Evolutionary conservation across 208 protist species (phyloP).

Genomic region (Herpetomonas tarakana): DNA sequence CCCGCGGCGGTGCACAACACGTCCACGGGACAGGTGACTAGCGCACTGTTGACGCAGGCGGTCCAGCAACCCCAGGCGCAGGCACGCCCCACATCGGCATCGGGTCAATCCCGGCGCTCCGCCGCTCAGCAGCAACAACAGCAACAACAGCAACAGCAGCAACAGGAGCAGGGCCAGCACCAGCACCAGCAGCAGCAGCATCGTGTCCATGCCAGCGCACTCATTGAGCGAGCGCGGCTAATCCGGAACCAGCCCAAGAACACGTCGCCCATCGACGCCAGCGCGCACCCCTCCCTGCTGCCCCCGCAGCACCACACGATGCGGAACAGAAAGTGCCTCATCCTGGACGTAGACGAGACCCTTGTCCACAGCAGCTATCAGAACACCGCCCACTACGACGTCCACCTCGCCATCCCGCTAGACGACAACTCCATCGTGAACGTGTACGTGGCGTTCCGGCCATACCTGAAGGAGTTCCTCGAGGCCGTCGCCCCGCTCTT

Average conservation of each 20-base stretch:
- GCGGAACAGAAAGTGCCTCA: conserved; percentile 67
- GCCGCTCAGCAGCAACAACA: conserved; percentile 9
- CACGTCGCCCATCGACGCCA: conserved; percentile 68
- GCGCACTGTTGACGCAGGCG: background rate
- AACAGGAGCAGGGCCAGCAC: background rate
- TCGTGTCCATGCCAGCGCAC: conserved; percentile 36
- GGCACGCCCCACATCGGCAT: background rate
- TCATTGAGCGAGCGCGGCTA: conserved; percentile 43
- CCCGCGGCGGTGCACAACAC: background rate
- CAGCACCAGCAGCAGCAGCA: conserved; percentile 14
- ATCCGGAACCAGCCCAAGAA: conserved; percentile 79
- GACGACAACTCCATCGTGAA: conserved; percentile 48
- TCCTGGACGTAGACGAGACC: conserved; percentile 90
- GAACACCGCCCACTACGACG: conserved; percentile 47
- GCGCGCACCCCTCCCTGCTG: conserved; percentile 64
- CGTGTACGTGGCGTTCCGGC: conserved; percentile 86
- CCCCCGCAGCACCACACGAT: conserved; percentile 33
- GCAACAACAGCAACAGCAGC: conserved; percentile 8
- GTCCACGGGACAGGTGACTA: background rate
- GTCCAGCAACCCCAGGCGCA: background rate
- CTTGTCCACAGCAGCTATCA: conserved; percentile 86
- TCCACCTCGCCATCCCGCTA: conserved; percentile 64
- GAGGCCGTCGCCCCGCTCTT: conserved; percentile 63
- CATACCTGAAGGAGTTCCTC: conserved; percentile 79
- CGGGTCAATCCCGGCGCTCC: conserved; percentile 13